phyloP scores from a whole-genome alignment of 768 basidiomycete genomes.

The Panus rudis region DNA sequence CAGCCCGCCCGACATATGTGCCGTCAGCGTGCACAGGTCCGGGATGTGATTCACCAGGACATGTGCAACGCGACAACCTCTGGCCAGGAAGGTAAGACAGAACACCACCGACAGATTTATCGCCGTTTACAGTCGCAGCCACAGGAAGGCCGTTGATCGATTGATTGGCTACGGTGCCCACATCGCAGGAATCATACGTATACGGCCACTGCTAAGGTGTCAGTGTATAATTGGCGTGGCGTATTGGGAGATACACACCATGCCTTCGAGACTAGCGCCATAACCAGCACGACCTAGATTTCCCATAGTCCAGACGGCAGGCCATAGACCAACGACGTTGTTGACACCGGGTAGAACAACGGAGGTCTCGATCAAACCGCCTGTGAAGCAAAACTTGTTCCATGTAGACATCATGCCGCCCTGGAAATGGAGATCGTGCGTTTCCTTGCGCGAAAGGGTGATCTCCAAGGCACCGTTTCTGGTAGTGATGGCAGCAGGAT shows the following conservation, averaged over 20 bases:
- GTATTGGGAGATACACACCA: slow-evolving; percentile 22
- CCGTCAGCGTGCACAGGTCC: slow-evolving; percentile 70
- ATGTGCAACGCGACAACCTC: slow-evolving; percentile 71
- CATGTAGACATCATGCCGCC: slow-evolving; percentile 41
- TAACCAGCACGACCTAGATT: slow-evolving; percentile 63
- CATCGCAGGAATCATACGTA: slow-evolving; percentile 69
- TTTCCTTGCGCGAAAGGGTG: slow-evolving; percentile 53
- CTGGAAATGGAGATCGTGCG: slow-evolving; percentile 32
- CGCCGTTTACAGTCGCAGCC: slow-evolving; percentile 54
- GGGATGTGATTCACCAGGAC: slow-evolving; percentile 67
- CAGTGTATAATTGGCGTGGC: not conserved
- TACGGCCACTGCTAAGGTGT: slow-evolving; percentile 47
- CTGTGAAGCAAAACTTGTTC: slow-evolving; percentile 91
- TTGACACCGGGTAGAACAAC: slow-evolving; percentile 62
- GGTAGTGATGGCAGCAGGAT: slow-evolving; percentile 56
- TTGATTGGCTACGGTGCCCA: slow-evolving; percentile 81
- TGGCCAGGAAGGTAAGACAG: slow-evolving; percentile 83
- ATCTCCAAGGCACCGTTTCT: slow-evolving; percentile 33
- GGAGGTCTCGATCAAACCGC: slow-evolving; percentile 63
- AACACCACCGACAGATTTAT: slow-evolving; percentile 31
- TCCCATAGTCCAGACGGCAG: slow-evolving; percentile 54
- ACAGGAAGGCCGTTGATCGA: slow-evolving; percentile 57
- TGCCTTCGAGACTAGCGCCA: slow-evolving; percentile 54
- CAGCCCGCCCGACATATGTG: slow-evolving; percentile 65
- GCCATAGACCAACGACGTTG: slow-evolving; percentile 53